Conservation (phyloP, 768 basidiomycete genomes). For the Pseudohyphozyma bogoriensis region DNA sequence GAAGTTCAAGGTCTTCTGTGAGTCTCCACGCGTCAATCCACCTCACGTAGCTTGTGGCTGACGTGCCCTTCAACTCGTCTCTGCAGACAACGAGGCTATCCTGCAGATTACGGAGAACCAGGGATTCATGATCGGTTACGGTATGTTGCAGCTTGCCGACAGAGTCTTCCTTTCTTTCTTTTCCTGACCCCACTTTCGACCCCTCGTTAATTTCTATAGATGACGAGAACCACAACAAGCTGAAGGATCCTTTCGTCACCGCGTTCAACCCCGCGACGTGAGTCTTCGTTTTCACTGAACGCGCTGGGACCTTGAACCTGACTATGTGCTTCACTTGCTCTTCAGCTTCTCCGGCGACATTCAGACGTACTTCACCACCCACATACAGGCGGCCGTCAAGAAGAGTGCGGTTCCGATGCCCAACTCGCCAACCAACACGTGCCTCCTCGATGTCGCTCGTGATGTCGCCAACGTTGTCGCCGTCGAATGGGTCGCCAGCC, state of each 20-base stretch:
- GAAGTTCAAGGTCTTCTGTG: background rate
- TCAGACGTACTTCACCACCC: background rate
- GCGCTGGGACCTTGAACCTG: too few species aligned
- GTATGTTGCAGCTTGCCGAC: too few species aligned
- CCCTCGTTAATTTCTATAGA: too few species aligned
- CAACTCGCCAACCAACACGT: slow-evolving; percentile 31
- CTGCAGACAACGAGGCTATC: background rate
- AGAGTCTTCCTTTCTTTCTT: too few species aligned
- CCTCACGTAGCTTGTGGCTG: background rate
- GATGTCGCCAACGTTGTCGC: slow-evolving; percentile 54
- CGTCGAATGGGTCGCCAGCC: slow-evolving; percentile 30
- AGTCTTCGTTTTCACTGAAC: too few species aligned
- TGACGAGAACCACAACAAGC: background rate
- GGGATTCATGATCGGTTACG: slow-evolving; percentile 25
- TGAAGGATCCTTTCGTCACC: background rate
- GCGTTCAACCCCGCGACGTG: too few species aligned
- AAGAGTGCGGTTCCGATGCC: background rate
- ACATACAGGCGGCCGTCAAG: background rate
- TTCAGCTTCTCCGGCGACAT: too few species aligned
- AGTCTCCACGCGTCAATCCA: background rate
- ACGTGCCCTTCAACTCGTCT: background rate
- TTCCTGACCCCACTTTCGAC: too few species aligned
- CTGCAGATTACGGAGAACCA: background rate
- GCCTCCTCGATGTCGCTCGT: slow-evolving; percentile 51
- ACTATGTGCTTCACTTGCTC: too few species aligned